Base-by-base conservation (phyloP, 345 rosid species). In the Salix exigua region DNA sequence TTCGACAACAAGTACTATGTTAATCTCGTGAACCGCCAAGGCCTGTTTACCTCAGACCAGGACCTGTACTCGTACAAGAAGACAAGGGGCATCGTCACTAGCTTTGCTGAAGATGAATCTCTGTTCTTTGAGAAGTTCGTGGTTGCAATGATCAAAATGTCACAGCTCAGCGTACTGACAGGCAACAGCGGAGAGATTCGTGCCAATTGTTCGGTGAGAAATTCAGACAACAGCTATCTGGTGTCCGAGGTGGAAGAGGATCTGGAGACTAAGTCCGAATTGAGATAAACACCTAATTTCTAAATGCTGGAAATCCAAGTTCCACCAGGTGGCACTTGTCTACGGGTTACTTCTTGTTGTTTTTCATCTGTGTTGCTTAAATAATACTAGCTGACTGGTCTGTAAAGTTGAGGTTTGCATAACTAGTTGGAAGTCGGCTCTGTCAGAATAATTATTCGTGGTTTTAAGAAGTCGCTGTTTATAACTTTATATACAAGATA, bases 1-100 rank as follows among this genome's bases (percentile, higher is more conserved):
- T 92, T 94, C 67, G 98, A 94, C 79, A 94, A 94, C 85, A 89
- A 91, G 86, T 94, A 92, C 82, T 92, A 81, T 37, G 91, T 92
- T 0, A 82, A 94, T 71, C 86, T 94, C 74, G 84, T 89, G 94
- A 91, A 91, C 81, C 88, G 97, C 25, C 88, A 91, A 76, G 98
- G 97, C 1, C 72, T 92, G 40, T 90, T 94, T 82, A 90, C 94
- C 2, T 94, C 97, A 0, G 98, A 92, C 85, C 98, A 94, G 44
- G 97, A 92, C 38, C 55, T 94, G 71, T 94, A 89, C 85, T 76
- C 81, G 8, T 84, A 94, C 53, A 60, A 48, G 23, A 80, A 86
- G 75, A 94, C 97, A 2, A 86, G 85, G 81, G 82, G 66, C 31
- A 86, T 91, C 2, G 97, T 92, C 13, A 83, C 71, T 1, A 84